phyloP scores from a whole-genome alignment of 1,139 yeast species.

The Magnusiomyces clavatus region DNA sequence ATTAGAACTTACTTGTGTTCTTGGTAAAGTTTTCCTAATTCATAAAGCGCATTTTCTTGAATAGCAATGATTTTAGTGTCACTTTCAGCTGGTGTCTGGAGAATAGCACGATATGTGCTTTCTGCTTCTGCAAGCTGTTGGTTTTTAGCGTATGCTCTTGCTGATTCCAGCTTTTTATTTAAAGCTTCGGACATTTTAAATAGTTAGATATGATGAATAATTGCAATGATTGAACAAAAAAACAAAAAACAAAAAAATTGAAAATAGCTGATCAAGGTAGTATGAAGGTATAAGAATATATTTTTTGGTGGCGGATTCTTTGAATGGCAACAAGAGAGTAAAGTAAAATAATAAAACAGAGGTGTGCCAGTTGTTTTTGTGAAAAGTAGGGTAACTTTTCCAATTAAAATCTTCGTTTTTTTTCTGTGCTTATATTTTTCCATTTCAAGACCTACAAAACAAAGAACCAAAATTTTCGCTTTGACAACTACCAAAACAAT shows the following conservation, averaged over 20 bases:
- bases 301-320: too few species aligned
- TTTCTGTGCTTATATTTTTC: too few species aligned
- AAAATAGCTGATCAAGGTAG: not conserved
- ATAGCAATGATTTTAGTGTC: constrained; percentile 34
- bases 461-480: too few species aligned
- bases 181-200: constrained; percentile 15
- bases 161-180: constrained; percentile 35
- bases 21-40: constrained; percentile 31
- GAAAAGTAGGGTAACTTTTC: constrained; percentile 10
- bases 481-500: not conserved
- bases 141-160: constrained; percentile 47
- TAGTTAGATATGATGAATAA: not conserved
- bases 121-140: constrained; percentile 53
- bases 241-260: too few species aligned
- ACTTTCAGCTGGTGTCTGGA: constrained; percentile 32
- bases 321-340: too few species aligned
- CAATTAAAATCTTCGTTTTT: too few species aligned
- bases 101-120: constrained; percentile 41
- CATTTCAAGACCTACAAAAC: too few species aligned
- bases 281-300: not conserved
- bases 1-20: constrained; percentile 20
- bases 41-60: constrained; percentile 32
- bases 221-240: not conserved
- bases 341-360: not conserved
- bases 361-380: not conserved